phyloP scores from a whole-genome alignment of 202 grass and related monocot genomes.

The Digitaria exilis region DNA sequence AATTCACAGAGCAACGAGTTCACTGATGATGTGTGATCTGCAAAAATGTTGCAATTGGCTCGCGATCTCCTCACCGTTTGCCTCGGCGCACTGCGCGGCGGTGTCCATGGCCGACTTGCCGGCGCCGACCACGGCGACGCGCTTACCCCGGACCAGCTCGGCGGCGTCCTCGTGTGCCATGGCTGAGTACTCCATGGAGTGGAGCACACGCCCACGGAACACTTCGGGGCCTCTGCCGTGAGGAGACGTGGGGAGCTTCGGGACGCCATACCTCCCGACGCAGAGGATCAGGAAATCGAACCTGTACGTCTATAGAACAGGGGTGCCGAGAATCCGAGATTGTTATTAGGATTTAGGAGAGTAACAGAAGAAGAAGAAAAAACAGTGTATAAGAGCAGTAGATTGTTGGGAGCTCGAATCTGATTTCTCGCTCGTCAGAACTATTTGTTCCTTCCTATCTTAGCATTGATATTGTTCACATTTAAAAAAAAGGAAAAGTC shows the following conservation, averaged over 20 bases:
- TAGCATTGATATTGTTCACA: too few species aligned
- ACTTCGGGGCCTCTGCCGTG: conserved; percentile 44
- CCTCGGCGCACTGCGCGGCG: conserved; percentile 63
- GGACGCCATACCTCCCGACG: conserved; percentile 69
- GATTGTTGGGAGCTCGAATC: too few species aligned
- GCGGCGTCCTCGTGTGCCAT: conserved; percentile 53
- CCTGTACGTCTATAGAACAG: conserved; percentile 39
- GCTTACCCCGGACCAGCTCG: conserved; percentile 55
- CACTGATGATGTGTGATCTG: background rate
- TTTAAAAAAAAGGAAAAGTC: too few species aligned
- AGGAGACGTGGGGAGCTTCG: conserved; percentile 56
- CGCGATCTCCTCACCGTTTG: conserved; percentile 57
- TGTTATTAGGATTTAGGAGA: too few species aligned
- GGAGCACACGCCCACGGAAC: conserved; percentile 62
- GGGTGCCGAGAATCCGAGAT: background rate
- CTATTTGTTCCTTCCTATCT: too few species aligned
- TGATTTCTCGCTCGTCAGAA: too few species aligned
- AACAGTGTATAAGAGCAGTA: too few species aligned
- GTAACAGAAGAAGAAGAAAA: too few species aligned
- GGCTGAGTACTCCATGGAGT: conserved; percentile 67
- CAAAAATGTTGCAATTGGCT: too few species aligned
- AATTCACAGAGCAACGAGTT: background rate
- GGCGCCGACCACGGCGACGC: conserved; percentile 62
- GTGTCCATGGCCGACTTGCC: conserved; percentile 70
- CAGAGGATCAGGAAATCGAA: conserved; percentile 80